These are phyloP conservation scores for Penicillium nordicum DNA, from an alignment of 2,329 filamentous ascomycete species.

Conservation along the genomic window DNA sequence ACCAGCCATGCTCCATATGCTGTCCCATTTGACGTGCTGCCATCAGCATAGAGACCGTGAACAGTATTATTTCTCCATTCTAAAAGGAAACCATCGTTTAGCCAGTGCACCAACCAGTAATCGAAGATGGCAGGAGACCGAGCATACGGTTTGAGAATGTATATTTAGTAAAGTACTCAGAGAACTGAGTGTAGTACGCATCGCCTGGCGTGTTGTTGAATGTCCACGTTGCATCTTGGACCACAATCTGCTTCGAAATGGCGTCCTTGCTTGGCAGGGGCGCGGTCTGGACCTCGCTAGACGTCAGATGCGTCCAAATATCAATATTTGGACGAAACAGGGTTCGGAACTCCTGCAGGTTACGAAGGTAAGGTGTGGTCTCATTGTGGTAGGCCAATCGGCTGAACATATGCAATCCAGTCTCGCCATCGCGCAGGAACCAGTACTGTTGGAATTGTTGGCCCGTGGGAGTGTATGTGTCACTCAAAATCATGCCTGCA, in stretches of 20 bases:
- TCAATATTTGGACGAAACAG: conserved; percentile 58
- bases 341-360: conserved; percentile 60
- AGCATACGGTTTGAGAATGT: conserved; percentile 53
- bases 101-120: not conserved
- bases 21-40: conserved; percentile 48
- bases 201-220: conserved; percentile 54
- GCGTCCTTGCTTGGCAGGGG: conserved; percentile 46
- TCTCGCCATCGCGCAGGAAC: conserved; percentile 62
- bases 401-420: conserved; percentile 60
- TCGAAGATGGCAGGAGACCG: not conserved
- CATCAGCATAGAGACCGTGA: conserved; percentile 55
- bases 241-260: conserved; percentile 45
- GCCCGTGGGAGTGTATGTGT: conserved; percentile 56
- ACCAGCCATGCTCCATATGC: conserved; percentile 62
- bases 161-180: conserved; percentile 66
- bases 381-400: conserved; percentile 60
- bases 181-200: conserved; percentile 54
- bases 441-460: conserved; percentile 63
- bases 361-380: conserved; percentile 54
- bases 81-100: not conserved
- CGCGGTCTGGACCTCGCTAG: conserved; percentile 54
- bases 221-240: conserved; percentile 64
- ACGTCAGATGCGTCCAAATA: conserved; percentile 62
- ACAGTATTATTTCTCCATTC: conserved; percentile 56
- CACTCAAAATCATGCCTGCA: conserved; percentile 58